Percentiles rank a stretch among this genome's conserved stretches.
These are phyloP conservation scores for Sporothrix euskadiensis DNA, from an alignment of 2,329 filamentous ascomycete genomes.

Conservation along the genomic window DNA sequence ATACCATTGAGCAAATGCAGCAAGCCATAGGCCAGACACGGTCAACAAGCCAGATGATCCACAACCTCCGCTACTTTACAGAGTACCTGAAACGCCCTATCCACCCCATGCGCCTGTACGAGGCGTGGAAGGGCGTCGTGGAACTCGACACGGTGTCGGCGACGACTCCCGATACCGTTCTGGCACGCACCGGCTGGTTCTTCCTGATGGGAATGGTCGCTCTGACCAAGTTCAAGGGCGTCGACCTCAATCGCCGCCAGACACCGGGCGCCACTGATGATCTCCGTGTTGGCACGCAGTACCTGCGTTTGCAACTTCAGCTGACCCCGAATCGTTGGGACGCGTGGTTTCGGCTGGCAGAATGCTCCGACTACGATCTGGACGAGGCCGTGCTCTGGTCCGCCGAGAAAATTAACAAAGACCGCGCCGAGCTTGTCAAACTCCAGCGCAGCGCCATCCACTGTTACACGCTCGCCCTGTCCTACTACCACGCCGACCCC, in stretches of 20 bases:
- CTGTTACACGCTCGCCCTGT: conserved; percentile 66
- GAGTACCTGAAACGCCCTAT: conserved; percentile 81
- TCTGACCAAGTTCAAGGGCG: conserved; percentile 75
- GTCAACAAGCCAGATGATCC: conserved; percentile 74
- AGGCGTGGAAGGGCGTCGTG: conserved; percentile 76
- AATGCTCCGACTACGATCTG: conserved; percentile 83
- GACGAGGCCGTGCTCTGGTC: conserved; percentile 88
- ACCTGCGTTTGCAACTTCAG: conserved; percentile 78
- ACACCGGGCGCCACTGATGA: conserved; percentile 80
- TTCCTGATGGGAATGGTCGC: conserved; percentile 87
- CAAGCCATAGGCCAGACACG: conserved; percentile 79
- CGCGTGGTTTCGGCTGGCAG: conserved; percentile 84
- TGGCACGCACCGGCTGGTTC: conserved; percentile 86
- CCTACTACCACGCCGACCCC: conserved; percentile 52
- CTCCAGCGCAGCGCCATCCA: conserved; percentile 81
- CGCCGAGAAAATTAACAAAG: conserved; percentile 87
- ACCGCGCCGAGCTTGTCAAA: conserved; percentile 69
- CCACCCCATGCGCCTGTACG: conserved; percentile 76
- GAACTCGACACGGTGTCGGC: conserved; percentile 71
- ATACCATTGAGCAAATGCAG: conserved; percentile 90
- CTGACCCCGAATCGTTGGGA: conserved; percentile 83
- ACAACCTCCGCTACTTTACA: conserved; percentile 81
- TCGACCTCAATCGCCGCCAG: conserved; percentile 71
- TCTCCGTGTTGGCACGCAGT: conserved; percentile 76
- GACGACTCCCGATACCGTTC: conserved; percentile 64